phyloP scores from a whole-genome alignment of 257 asterid genomes.

The Solanum ossicruentum region DNA sequence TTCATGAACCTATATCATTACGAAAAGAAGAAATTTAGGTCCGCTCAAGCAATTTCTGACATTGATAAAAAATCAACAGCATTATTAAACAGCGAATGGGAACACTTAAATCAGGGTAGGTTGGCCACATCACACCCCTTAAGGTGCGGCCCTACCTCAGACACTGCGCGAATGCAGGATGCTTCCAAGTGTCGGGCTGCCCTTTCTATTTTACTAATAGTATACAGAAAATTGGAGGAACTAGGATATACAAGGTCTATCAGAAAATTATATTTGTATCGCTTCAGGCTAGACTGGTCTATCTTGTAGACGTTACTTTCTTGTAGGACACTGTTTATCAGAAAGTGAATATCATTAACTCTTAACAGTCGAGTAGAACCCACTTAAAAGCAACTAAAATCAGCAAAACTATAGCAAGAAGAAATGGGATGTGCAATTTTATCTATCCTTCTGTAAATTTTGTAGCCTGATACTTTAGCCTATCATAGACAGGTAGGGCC shows the following conservation, averaged over 20 bases:
- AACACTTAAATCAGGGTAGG: not conserved
- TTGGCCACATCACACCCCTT: not conserved
- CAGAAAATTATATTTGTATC: not conserved
- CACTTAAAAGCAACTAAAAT: not conserved
- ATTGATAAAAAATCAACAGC: not conserved
- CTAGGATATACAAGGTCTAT: not conserved
- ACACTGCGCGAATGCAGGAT: not conserved
- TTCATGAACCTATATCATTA: slow-evolving; percentile 69
- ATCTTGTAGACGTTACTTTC: not conserved
- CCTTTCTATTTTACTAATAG: not conserved
- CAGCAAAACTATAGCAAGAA: not conserved
- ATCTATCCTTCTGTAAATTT: not conserved
- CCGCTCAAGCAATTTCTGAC: not conserved
- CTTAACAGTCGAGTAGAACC: not conserved
- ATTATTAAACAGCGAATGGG: not conserved
- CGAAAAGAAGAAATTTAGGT: not conserved
- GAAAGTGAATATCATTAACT: not conserved
- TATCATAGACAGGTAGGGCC: not conserved
- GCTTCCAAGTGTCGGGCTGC: not conserved
- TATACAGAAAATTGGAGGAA: not conserved
- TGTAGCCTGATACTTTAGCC: not conserved
- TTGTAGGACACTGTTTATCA: not conserved
- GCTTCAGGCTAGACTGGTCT: not conserved
- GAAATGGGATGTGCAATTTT: not conserved
- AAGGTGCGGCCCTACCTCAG: not conserved